phyloP scores from a whole-genome alignment of 1,139 yeast genomes.

The Yamadazyma kanchanaburiensis region DNA sequence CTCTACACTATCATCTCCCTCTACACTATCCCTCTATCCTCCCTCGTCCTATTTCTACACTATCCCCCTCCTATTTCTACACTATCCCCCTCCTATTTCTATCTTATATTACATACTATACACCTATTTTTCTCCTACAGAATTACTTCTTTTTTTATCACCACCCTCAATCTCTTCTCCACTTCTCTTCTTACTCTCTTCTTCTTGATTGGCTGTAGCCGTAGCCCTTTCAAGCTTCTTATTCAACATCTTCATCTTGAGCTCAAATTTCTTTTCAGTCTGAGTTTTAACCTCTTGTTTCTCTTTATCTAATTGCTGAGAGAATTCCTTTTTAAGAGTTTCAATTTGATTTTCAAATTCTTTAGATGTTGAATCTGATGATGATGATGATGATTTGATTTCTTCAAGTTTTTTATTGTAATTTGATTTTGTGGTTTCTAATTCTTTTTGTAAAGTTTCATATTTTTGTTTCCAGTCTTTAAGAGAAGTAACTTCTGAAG shows the following conservation, averaged over 20 bases:
- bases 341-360: constrained; percentile 21
- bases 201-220: too few relatives aligned
- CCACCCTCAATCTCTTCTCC: too few relatives aligned
- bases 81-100: too few relatives aligned
- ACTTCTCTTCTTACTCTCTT: too few relatives aligned
- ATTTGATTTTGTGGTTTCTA: constrained; percentile 17
- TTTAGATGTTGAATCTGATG: constrained; percentile 6
- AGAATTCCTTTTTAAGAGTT: constrained; percentile 25
- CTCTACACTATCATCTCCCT: too few relatives aligned
- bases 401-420: constrained; percentile 16
- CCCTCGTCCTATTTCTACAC: too few relatives aligned
- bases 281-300: constrained; percentile 26
- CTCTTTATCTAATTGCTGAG: constrained; percentile 28
- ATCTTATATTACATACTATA: too few relatives aligned
- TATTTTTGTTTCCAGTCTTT: constrained; percentile 12
- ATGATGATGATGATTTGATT: constrained; percentile 8
- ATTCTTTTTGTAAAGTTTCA: constrained; percentile 17
- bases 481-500: constrained; percentile 3
- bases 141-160: too few relatives aligned
- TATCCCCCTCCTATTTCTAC: too few relatives aligned
- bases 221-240: constrained; percentile 40
- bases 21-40: too few relatives aligned
- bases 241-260: constrained; percentile 41
- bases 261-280: constrained; percentile 39
- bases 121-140: too few relatives aligned